Conservation (phyloP, 2,329 filamentous ascomycete genomes). For the Exophiala oligosperma region DNA sequence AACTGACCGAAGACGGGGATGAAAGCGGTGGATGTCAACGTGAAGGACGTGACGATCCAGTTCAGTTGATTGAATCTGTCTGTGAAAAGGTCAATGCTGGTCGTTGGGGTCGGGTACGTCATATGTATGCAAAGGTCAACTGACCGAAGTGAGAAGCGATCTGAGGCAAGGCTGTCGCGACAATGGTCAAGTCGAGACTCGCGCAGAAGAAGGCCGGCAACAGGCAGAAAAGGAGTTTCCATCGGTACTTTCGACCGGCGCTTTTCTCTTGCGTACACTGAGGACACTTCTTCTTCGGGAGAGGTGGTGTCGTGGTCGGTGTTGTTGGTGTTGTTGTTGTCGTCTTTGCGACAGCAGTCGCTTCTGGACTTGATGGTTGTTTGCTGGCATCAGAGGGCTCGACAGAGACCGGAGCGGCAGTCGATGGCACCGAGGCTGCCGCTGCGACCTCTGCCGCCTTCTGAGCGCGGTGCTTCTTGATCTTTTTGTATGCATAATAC, state of each 20-base stretch:
- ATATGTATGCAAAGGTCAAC: conserved; percentile 19
- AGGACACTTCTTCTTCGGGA: conserved; percentile 18
- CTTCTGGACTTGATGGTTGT: not conserved
- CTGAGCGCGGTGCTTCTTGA: conserved; percentile 17
- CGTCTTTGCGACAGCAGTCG: not conserved
- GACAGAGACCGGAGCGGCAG: not conserved
- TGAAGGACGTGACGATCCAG: conserved; percentile 64
- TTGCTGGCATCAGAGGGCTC: not conserved
- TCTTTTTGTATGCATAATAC: conserved; percentile 6
- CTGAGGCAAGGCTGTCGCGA: conserved; percentile 60
- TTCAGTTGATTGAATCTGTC: conserved; percentile 52
- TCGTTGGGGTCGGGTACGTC: not conserved
- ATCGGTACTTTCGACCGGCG: conserved; percentile 49
- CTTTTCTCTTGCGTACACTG: conserved; percentile 37
- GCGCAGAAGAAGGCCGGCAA: conserved; percentile 62
- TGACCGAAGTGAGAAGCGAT: conserved; percentile 66
- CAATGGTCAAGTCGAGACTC: conserved; percentile 64
- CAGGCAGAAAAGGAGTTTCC: conserved; percentile 61
- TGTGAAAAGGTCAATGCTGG: conserved; percentile 50
- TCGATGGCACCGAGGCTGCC: not conserved
- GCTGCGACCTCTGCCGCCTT: conserved; percentile 12
- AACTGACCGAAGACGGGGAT: conserved; percentile 55
- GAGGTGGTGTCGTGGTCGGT: not conserved
- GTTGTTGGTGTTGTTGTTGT: not conserved
- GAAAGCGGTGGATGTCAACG: conserved; percentile 60